Base-by-base conservation (phyloP, 257 asterid genomes). In the Solanum bukasovii region DNA sequence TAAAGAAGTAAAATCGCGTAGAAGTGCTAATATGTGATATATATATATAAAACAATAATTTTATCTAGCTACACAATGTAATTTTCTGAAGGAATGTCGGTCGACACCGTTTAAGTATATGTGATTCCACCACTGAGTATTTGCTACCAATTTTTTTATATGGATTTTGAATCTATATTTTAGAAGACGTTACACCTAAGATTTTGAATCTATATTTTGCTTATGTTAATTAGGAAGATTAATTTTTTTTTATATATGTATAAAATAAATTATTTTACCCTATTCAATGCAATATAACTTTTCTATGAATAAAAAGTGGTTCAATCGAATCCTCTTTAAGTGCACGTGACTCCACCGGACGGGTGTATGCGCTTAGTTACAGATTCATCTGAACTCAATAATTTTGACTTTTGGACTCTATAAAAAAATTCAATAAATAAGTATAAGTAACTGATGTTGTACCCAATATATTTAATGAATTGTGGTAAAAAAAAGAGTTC, bases 321-420 rank as follows among this genome's bases (percentile, higher is more conserved):
- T n/a, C 1, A 63, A n/a, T 63, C 13, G 33, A 63, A 10, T 63
- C 7, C 16, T n/a, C 14, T 63, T 52, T 63, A 63, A 63, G 31
- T 63, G 71, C 14, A n/a, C 27, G 33, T 63, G 71, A 9, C 4
- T 63, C 7, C 4, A 25, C 1, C 7, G 3, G 13, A 23, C 0
- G 3, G 6, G 6, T 63, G 31, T 4, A 63, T 4, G 7, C 8
- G 1, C 71, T 56, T 59, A 59, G 11, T 8, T 59, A 0, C 13
- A n/a, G 7, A 0, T 63, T 65, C 18, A n/a, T n/a, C 1, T 10
- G 0, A 65, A 65, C 1, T 2, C 72, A n/a, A 65, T 1, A 65
- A 2, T n/a, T 23, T 1, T 63, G 1, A 0, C 4, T 63, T 63
- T 44, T 44, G 3, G 0, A 63, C 7, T 63, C 31, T 9, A 20